phyloP scores from a whole-genome alignment of 169 alveolate species.

The Plasmodium chabaudi region DNA sequence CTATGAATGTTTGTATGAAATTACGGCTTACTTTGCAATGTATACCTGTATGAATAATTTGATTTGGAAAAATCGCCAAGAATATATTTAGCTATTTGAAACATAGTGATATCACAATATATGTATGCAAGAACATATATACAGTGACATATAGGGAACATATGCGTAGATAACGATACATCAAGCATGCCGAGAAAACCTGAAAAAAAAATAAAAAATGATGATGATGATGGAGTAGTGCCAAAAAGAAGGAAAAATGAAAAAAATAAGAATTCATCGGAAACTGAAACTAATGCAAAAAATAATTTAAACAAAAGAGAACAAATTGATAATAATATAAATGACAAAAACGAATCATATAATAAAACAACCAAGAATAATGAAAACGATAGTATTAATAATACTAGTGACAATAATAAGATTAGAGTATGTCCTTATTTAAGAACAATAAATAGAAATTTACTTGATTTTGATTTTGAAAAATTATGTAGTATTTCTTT shows the following conservation, averaged over 20 bases:
- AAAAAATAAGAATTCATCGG: background rate
- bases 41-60: too few species aligned
- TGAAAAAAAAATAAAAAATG: conserved; percentile 7
- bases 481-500: conserved; percentile 97
- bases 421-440: conserved; percentile 94
- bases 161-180: background rate
- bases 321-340: background rate
- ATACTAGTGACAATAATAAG: background rate
- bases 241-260: conserved; percentile 14
- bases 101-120: too few species aligned
- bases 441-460: conserved; percentile 94
- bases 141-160: background rate
- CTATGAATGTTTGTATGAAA: too few species aligned
- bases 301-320: background rate
- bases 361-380: background rate
- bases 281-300: background rate
- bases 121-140: background rate
- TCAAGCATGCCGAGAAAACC: conserved; percentile 14
- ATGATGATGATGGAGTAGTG: background rate
- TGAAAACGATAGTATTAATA: background rate
- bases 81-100: too few species aligned
- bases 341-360: background rate
- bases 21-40: too few species aligned
- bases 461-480: conserved; percentile 98
- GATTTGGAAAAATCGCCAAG: too few species aligned